Evolutionary conservation across 2,329 filamentous ascomycete species (phyloP).

Genomic region (Paracoccidioides lutzii): DNA sequence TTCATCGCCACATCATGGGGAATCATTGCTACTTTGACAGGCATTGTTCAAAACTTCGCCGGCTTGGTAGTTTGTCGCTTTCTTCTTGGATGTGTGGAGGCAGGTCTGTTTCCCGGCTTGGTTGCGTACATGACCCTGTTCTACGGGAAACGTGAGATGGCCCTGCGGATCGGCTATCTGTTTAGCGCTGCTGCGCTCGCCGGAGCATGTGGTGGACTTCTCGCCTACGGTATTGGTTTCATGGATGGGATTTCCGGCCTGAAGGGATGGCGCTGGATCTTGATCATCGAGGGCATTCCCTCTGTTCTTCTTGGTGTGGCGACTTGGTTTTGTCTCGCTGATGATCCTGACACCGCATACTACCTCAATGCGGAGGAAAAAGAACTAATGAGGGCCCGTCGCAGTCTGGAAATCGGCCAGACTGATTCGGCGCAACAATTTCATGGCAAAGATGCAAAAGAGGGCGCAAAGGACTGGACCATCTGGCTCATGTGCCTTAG

Average conservation of each 20-base stretch:
- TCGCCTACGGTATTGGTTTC: constrained; percentile 61
- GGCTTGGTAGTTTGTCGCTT: constrained; percentile 56
- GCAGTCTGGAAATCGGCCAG: constrained; percentile 39
- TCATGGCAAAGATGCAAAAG: constrained; percentile 50
- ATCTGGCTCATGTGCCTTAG: constrained; percentile 56
- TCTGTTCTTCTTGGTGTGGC: constrained; percentile 44
- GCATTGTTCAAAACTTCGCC: constrained; percentile 52
- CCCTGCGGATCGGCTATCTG: constrained; percentile 58
- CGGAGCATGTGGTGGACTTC: constrained; percentile 57
- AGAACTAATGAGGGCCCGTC: constrained; percentile 40
- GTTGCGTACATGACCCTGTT: constrained; percentile 62
- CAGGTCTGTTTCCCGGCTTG: constrained; percentile 55
- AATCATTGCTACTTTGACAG: constrained; percentile 39
- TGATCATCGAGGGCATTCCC: constrained; percentile 47
- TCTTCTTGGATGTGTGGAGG: constrained; percentile 55
- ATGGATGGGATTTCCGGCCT: constrained; percentile 55
- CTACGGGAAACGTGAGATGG: constrained; percentile 61
- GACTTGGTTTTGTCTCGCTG: constrained; percentile 48
- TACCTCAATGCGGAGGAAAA: constrained; percentile 50
- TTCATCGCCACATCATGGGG: constrained; percentile 49
- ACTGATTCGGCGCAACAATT: constrained; percentile 40
- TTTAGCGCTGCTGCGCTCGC: constrained; percentile 54
- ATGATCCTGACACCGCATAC: constrained; percentile 51
- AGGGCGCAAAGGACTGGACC: constrained; percentile 62
- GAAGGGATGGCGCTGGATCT: constrained; percentile 59